These are phyloP conservation scores for Candida easanensis DNA, from an alignment of 805 yeast genomes.

Conservation along the genomic window DNA sequence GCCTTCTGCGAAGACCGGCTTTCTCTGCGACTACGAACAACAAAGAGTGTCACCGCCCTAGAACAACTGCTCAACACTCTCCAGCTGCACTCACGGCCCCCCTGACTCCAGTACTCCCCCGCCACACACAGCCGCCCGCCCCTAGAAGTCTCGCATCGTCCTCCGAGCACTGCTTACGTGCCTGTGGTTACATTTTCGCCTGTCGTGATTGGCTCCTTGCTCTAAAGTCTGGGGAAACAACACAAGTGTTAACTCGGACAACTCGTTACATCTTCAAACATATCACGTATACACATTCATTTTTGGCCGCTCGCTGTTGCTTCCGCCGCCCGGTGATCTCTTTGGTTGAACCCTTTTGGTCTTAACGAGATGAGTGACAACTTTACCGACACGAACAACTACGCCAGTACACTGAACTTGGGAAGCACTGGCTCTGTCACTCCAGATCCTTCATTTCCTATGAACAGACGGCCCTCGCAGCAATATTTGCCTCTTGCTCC, in stretches of 20 bases:
- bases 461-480: not conserved
- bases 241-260: too few species aligned
- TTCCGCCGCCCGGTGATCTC: too few species aligned
- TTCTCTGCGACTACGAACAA: not conserved
- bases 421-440: not conserved
- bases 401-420: conserved; percentile 23
- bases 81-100: not conserved
- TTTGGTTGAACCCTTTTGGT: too few species aligned
- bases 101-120: not conserved
- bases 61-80: not conserved
- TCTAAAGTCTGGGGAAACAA: not conserved
- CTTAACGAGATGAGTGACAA: conserved; percentile 27
- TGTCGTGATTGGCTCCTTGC: conserved; percentile 5
- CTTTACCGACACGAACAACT: conserved; percentile 29
- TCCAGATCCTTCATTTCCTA: not conserved
- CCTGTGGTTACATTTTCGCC: conserved; percentile 1
- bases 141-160: not conserved
- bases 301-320: too few species aligned
- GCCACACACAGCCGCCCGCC: not conserved
- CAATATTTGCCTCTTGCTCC: conserved; percentile 9
- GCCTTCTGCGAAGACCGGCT: conserved; percentile 5
- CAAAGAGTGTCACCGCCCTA: not conserved
- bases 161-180: conserved; percentile 3
- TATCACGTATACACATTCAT: too few species aligned
- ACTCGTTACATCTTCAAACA: too few species aligned